Evolutionary conservation across 257 asterid species (phyloP).

Genomic region (Fraxinus excelsior): DNA sequence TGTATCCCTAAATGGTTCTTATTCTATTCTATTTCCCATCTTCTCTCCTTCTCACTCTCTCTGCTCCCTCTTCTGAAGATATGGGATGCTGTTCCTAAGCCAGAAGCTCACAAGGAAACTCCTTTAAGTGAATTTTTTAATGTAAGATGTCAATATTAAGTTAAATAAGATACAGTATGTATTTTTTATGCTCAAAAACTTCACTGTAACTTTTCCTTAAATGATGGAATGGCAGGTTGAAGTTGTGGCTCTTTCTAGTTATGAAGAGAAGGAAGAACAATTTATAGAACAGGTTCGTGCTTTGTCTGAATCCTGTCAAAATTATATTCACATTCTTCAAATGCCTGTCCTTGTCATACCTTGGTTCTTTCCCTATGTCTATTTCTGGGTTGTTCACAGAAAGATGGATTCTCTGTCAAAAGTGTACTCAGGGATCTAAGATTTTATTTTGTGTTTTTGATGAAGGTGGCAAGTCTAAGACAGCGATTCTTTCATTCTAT

Average conservation of each 20-base stretch:
- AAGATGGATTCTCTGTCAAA: constrained; percentile 25
- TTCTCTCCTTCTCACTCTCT: constrained; percentile 16
- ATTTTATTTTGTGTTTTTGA: constrained; percentile 23
- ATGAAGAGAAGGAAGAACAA: constrained; percentile 85
- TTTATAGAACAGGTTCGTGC: constrained; percentile 75
- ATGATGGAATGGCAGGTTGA: constrained; percentile 60
- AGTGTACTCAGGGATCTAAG: constrained; percentile 11
- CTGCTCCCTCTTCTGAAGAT: constrained; percentile 47
- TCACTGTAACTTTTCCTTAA: constrained; percentile 8
- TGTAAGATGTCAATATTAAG: constrained; percentile 52
- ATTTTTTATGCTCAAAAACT: constrained; percentile 10
- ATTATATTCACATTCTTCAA: constrained; percentile 19
- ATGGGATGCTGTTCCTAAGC: constrained; percentile 99
- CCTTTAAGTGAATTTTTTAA: constrained; percentile 93
- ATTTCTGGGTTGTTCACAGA: constrained; percentile 18
- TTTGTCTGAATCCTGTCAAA: constrained; percentile 22
- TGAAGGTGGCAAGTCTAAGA: constrained; percentile 77
- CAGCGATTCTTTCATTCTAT: constrained; percentile 77
- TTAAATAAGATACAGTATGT: constrained; percentile 13
- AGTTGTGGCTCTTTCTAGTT: constrained; percentile 87
- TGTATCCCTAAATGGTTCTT: constrained; percentile 7
- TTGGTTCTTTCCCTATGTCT: constrained; percentile 4
- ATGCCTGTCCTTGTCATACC: constrained; percentile 16
- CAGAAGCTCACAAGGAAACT: constrained; percentile 86
- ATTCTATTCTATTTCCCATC: constrained; percentile 16